Evolutionary conservation across 108 stramenopile genomes (phyloP), one percentile per base, ranked within the genome.

Genomic region (Cylindrotheca closterium): DNA sequence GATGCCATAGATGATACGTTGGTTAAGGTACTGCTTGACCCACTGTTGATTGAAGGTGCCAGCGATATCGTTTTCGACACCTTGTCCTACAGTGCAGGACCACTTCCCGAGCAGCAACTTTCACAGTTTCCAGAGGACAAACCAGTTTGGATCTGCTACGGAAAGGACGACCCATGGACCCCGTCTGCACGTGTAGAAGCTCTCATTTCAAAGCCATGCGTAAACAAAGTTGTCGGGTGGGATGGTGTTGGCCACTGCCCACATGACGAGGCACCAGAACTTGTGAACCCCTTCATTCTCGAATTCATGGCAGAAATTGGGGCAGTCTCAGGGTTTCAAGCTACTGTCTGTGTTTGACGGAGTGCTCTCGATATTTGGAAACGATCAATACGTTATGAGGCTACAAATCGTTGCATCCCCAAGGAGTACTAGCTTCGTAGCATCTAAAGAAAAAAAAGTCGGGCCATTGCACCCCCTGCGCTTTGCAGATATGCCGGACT

Each of bases 211-310:
- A 81, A 80, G 61, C 58, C 60, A 5, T 55, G 72, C 22, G 90
- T 95, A 42, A 81, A 97, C 70, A 69, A 57, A 50, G 84, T 96
- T 24, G 68, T 82, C 10, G 83, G 73, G 19, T 85, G 90, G 48
- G 79, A 84, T 4, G 95, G 92, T 10, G 89, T 87, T 22, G 97
- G 97, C 12, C 97, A 98, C 74, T 98, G 97, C 77, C 97, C 97
- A 25, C 90, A 93, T 69, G 97, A 98, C 68, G 96, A 98, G 65
- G 81, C 81, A 8, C 96, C 97, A 28, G 93, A 95, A 26, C 67
- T 89, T 48, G 96, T 96, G 32, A 92, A 98, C 72, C 74, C 77
- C 0, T 67, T 96, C 32, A 53, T 98, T 5, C 66, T 89, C 47
- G 82, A 95, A 33, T 98, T 95, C 65, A 67, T 96, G 71, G 62